Percentiles rank a stretch among this genome's conserved stretches.
Conservation (phyloP, 768 basidiomycete genomes). For the Amanita pseudoporphyria region DNA sequence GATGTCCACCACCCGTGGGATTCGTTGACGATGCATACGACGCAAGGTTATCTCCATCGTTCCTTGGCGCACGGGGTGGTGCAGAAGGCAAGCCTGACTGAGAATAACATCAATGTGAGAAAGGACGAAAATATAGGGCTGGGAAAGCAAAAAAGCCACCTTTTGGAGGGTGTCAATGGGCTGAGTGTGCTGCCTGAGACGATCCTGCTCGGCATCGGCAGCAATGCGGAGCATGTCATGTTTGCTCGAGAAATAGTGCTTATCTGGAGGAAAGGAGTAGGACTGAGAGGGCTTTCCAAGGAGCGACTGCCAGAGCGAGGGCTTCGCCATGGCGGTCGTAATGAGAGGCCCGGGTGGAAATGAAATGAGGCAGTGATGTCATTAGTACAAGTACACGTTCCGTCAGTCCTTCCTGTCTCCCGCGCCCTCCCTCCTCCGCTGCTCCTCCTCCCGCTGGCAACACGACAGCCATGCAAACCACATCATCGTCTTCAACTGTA, state of each 20-base stretch:
- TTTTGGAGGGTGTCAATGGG: not conserved
- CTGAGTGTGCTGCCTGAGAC: constrained; percentile 7
- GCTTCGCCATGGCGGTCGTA: constrained; percentile 24
- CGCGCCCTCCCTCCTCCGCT: not conserved
- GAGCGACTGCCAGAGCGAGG: constrained; percentile 36
- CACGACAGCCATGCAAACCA: constrained; percentile 89
- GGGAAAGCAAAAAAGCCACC: not conserved
- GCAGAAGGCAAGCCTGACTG: not conserved
- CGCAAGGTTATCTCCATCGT: too few relatives aligned
- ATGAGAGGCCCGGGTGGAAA: not conserved
- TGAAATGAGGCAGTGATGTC: not conserved
- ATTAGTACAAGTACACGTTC: not conserved
- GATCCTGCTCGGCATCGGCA: constrained; percentile 9
- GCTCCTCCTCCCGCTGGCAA: constrained; percentile 20
- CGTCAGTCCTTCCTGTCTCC: not conserved
- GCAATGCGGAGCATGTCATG: constrained; percentile 40
- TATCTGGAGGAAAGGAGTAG: constrained; percentile 37
- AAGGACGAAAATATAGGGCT: not conserved
- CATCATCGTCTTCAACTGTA: constrained; percentile 88
- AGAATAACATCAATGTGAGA: not conserved
- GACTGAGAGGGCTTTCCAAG: constrained; percentile 57
- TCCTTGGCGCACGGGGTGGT: not conserved
- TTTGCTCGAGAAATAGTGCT: constrained; percentile 44
- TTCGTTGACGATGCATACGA: not conserved
- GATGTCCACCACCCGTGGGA: not conserved